Conservation (phyloP, 1,139 yeast species). For the Geotrichum reessii region DNA sequence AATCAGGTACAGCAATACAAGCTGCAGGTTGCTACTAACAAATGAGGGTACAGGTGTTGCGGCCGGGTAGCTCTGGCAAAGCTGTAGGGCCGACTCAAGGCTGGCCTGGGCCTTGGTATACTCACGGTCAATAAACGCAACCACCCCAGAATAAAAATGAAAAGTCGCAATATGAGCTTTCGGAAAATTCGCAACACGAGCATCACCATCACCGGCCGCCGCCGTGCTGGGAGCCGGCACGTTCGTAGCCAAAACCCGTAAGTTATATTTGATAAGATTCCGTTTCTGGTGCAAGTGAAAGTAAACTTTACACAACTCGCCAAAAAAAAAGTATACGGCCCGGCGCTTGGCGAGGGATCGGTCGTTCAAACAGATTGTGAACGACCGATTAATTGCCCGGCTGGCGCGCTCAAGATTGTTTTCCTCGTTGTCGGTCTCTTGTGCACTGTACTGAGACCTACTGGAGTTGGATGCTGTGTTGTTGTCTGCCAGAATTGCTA, state of each 20-base stretch:
- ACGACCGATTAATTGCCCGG: conserved; percentile 57
- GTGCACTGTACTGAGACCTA: background rate
- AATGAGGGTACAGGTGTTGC: background rate
- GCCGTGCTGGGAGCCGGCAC: background rate
- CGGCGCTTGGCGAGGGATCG: conserved; percentile 44
- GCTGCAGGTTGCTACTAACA: background rate
- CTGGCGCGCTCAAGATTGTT: conserved; percentile 57
- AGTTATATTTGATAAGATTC: conserved; percentile 50
- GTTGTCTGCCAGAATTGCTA: conserved; percentile 31
- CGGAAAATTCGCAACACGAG: conserved; percentile 30
- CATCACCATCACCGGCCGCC: background rate
- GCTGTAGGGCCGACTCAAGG: background rate
- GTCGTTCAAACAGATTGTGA: conserved; percentile 75
- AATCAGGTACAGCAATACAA: background rate
- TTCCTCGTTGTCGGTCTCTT: conserved; percentile 28
- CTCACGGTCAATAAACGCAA: conserved; percentile 59
- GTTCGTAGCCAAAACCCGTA: background rate
- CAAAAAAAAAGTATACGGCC: background rate
- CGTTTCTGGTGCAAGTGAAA: conserved; percentile 39
- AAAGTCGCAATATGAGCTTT: conserved; percentile 55
- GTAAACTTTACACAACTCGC: conserved; percentile 62
- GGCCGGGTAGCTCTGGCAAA: background rate
- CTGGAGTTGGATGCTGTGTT: background rate
- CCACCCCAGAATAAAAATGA: conserved; percentile 59
- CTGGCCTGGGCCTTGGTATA: conserved; percentile 29